Evolutionary conservation across 805 yeast genomes (phyloP).

Genomic region (Lipomyces spencermartinsiae): DNA sequence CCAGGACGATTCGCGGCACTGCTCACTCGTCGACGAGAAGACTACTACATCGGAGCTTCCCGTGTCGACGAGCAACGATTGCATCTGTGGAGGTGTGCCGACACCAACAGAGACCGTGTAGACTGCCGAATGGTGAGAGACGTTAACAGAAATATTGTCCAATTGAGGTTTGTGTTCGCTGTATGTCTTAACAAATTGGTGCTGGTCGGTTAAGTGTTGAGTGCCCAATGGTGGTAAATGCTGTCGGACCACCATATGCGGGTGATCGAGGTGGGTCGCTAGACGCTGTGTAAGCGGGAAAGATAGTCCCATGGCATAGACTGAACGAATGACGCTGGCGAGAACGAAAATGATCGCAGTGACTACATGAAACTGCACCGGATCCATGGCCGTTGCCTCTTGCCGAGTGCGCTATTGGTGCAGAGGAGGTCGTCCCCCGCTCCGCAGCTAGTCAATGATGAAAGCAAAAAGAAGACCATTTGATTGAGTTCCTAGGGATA

Average conservation of each 20-base stretch:
- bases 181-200: not conserved
- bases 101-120: constrained; percentile 31
- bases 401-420: not conserved
- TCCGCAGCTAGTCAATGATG: not conserved
- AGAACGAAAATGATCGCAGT: not conserved
- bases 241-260: constrained; percentile 4
- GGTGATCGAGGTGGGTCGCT: not conserved
- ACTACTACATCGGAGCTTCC: constrained; percentile 30
- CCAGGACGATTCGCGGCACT: constrained; percentile 20
- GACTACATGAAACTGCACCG: not conserved
- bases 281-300: constrained; percentile 10
- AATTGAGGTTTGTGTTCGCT: not conserved
- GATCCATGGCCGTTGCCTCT: not conserved
- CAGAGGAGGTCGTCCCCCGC: not conserved
- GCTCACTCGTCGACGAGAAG: constrained; percentile 26
- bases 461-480: not conserved
- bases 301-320: not conserved
- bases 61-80: constrained; percentile 33
- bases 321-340: not conserved
- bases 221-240: not conserved
- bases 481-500: not conserved
- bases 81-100: constrained; percentile 36
- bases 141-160: not conserved
- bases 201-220: not conserved
- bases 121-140: constrained; percentile 18